phyloP scores from a whole-genome alignment of 805 yeast genomes.

The Candida krabiensis region DNA sequence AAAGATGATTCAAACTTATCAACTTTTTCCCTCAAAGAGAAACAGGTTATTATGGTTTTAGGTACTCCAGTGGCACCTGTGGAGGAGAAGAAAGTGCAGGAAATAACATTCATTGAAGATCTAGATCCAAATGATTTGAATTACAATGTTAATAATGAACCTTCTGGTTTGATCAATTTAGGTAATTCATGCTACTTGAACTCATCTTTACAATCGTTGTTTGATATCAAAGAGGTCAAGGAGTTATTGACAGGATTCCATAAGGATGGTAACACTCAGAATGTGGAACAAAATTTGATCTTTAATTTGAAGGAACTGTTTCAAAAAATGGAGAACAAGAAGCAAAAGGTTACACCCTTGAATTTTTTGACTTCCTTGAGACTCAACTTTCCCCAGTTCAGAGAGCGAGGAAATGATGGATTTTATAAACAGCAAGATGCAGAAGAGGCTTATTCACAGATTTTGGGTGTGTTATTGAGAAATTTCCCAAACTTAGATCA shows the following conservation, averaged over 20 bases:
- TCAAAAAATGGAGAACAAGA: conserved; percentile 40
- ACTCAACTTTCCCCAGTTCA: conserved; percentile 80
- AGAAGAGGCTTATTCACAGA: conserved; percentile 89
- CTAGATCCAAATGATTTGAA: conserved; percentile 31
- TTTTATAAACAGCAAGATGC: conserved; percentile 95
- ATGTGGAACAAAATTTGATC: conserved; percentile 29
- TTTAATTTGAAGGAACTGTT: conserved; percentile 43
- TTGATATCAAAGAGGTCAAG: conserved; percentile 43
- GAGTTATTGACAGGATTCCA: conserved; percentile 29
- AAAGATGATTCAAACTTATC: conserved; percentile 60
- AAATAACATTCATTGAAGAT: conserved; percentile 69
- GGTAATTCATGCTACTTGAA: conserved; percentile 82
- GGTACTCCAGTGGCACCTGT: conserved; percentile 73
- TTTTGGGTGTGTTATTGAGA: conserved; percentile 52
- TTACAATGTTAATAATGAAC: conserved; percentile 37
- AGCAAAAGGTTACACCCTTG: conserved; percentile 60
- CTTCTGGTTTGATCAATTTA: conserved; percentile 66
- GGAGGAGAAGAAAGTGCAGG: conserved; percentile 46
- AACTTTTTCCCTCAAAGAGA: conserved; percentile 56
- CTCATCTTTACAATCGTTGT: conserved; percentile 62
- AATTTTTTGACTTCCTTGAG: conserved; percentile 67
- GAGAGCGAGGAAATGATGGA: conserved; percentile 72
- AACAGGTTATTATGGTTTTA: conserved; percentile 77
- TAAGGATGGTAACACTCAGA: conserved; percentile 15
- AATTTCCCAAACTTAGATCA: conserved; percentile 54